These are phyloP conservation scores for Teratosphaeria pseudoeucalypti DNA, from an alignment of 2,329 filamentous ascomycete species.

Conservation along the genomic window DNA sequence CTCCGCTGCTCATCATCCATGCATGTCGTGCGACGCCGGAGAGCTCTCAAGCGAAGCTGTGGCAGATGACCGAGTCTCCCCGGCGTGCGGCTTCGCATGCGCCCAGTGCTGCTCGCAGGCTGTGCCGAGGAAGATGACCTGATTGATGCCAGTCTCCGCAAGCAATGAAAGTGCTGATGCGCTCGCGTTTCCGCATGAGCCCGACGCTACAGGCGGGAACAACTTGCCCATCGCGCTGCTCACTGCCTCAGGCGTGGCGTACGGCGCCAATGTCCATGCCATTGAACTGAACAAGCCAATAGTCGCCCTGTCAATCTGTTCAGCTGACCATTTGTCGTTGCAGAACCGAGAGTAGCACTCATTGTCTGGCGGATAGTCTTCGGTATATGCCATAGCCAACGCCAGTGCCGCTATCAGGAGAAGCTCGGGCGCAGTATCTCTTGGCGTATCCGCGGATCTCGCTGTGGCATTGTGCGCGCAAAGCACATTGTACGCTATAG, in stretches of 20 bases:
- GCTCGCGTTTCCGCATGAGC: not conserved
- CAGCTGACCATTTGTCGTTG: slow-evolving; percentile 4
- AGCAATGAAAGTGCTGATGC: not conserved
- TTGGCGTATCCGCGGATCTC: not conserved
- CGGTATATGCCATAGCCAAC: slow-evolving; percentile 18
- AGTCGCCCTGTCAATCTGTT: slow-evolving; percentile 8
- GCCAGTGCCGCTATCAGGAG: slow-evolving; percentile 17
- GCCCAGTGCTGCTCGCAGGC: not conserved
- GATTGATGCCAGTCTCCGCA: not conserved
- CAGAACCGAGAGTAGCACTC: slow-evolving; percentile 12
- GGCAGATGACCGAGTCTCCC: not conserved
- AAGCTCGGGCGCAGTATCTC: slow-evolving; percentile 9
- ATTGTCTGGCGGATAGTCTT: slow-evolving; percentile 14
- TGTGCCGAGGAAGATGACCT: not conserved
- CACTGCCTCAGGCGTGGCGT: not conserved
- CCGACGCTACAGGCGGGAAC: not conserved
- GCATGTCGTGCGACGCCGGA: not conserved
- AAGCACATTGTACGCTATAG: not conserved
- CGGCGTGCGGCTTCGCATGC: not conserved
- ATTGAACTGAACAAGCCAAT: not conserved
- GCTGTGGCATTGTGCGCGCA: not conserved
- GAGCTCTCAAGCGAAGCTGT: not conserved
- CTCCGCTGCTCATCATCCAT: not conserved
- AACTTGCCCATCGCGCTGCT: not conserved
- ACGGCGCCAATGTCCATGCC: not conserved